These are phyloP conservation scores for Xerocomellus chrysenteron DNA, from an alignment of 768 basidiomycete species.

Conservation along the genomic window DNA sequence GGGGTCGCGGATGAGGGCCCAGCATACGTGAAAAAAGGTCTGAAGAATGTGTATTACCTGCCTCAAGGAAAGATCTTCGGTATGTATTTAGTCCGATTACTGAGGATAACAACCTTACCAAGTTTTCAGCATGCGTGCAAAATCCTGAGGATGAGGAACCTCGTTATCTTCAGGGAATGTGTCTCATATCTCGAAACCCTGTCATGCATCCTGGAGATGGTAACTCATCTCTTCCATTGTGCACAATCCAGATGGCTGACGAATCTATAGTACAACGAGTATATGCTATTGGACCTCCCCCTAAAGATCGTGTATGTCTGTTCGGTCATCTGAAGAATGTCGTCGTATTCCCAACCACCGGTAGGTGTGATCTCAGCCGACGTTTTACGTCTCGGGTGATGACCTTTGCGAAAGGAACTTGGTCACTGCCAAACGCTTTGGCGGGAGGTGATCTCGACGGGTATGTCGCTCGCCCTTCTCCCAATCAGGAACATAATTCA, in stretches of 20 bases:
- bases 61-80: constrained; percentile 65
- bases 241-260: not conserved
- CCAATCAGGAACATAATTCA: too few species aligned
- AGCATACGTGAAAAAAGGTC: constrained; percentile 51
- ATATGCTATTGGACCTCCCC: constrained; percentile 69
- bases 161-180: constrained; percentile 57
- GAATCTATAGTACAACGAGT: constrained; percentile 59
- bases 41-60: constrained; percentile 53
- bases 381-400: not conserved
- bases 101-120: not conserved
- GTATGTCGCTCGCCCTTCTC: constrained; percentile 30
- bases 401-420: constrained; percentile 39
- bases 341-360: constrained; percentile 65
- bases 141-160: constrained; percentile 48
- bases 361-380: constrained; percentile 33
- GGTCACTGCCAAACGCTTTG: constrained; percentile 66
- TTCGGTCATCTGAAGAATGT: constrained; percentile 65
- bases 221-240: constrained; percentile 21
- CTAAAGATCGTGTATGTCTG: constrained; percentile 37
- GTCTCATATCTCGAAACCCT: constrained; percentile 69
- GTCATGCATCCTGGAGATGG: constrained; percentile 77
- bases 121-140: constrained; percentile 55
- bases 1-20: constrained; percentile 85
- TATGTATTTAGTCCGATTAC: constrained; percentile 27
- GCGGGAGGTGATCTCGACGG: constrained; percentile 79